These are phyloP conservation scores for Scheffersomyces lignicola DNA, from an alignment of 1,139 yeast species.

Conservation along the genomic window DNA sequence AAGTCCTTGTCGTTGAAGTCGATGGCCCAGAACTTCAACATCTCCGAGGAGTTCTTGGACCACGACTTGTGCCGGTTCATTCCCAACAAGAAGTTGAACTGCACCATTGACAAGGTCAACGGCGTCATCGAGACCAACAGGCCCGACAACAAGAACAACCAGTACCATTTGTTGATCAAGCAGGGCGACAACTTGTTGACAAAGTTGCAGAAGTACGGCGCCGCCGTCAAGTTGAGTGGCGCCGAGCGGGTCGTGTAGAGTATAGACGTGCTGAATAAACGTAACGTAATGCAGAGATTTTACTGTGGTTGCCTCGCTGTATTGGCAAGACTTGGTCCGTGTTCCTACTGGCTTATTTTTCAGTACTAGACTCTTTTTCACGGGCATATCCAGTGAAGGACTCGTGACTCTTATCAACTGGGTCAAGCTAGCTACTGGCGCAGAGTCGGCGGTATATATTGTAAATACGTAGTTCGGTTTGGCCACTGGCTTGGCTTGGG, in stretches of 20 bases:
- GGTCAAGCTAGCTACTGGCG: no score
- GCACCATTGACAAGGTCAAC: constrained; percentile 93
- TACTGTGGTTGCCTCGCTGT: not conserved
- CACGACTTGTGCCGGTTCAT: constrained; percentile 85
- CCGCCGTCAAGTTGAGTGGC: constrained; percentile 94
- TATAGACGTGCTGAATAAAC: constrained; percentile 9
- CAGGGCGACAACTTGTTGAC: constrained; percentile 93
- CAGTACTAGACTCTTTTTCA: no score
- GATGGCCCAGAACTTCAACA: constrained; percentile 94
- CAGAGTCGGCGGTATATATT: no score
- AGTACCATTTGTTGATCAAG: constrained; percentile 83
- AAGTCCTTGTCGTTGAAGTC: constrained; percentile 85
- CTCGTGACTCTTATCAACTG: no score
- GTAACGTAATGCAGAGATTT: not conserved
- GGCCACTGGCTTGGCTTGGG: no score
- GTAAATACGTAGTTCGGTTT: no score
- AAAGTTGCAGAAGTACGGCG: constrained; percentile 93
- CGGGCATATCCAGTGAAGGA: no score
- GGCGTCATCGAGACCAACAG: constrained; percentile 95
- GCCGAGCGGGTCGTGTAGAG: constrained; percentile 62
- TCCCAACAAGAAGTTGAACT: constrained; percentile 89
- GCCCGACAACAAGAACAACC: constrained; percentile 94
- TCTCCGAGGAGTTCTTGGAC: constrained; percentile 78
- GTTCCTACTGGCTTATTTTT: no score
- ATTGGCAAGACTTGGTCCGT: no score